phyloP scores from a whole-genome alignment of 2,329 filamentous ascomycete species.

The Davidsoniella eucalypti region DNA sequence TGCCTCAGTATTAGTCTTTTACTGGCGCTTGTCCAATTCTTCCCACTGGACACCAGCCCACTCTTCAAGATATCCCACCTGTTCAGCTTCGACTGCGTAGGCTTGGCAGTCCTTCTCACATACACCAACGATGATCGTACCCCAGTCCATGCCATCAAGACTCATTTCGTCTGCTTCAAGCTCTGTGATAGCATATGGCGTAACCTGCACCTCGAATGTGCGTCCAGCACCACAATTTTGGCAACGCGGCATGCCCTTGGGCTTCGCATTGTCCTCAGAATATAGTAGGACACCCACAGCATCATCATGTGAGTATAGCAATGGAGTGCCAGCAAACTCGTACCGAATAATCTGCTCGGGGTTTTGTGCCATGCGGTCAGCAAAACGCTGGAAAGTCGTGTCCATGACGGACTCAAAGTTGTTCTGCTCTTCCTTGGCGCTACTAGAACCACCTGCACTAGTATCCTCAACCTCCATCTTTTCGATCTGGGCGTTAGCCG shows the following conservation, averaged over 20 bases:
- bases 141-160: constrained; percentile 92
- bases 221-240: constrained; percentile 56
- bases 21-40: constrained; percentile 37
- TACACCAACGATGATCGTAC: constrained; percentile 73
- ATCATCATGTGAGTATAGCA: constrained; percentile 71
- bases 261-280: constrained; percentile 11
- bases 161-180: constrained; percentile 61
- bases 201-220: constrained; percentile 83
- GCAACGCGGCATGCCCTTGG: constrained; percentile 52
- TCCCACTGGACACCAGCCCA: constrained; percentile 99
- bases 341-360: constrained; percentile 71
- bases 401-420: constrained; percentile 62
- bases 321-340: constrained; percentile 53
- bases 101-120: constrained; percentile 66
- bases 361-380: constrained; percentile 61
- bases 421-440: constrained; percentile 41
- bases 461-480: constrained; percentile 21
- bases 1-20: constrained; percentile 1
- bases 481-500: constrained; percentile 33
- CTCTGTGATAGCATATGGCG: constrained; percentile 77
- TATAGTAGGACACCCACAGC: constrained; percentile 49
- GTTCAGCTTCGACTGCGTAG: constrained; percentile 37
- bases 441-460: constrained; percentile 17
- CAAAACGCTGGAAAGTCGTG: constrained; percentile 63
- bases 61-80: constrained; percentile 73